phyloP scores from a whole-genome alignment of 2,329 filamentous ascomycete genomes.

The Seiridium unicorne region DNA sequence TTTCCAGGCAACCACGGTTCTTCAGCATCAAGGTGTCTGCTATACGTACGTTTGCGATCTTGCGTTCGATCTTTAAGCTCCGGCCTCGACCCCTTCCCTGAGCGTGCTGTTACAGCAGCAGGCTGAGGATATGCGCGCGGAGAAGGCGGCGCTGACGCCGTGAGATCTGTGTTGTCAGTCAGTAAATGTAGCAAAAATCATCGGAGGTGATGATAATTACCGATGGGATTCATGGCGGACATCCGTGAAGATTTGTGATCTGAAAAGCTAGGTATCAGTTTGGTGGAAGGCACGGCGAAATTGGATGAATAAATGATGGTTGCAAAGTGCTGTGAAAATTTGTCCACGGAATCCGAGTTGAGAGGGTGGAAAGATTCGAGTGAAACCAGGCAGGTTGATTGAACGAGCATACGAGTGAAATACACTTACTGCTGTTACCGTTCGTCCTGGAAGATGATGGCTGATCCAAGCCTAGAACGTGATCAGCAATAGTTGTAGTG shows the following conservation, averaged over 20 bases:
- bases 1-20: constrained; percentile 4
- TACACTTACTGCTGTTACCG: not conserved
- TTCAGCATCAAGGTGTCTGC: constrained; percentile 17
- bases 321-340: too few species aligned
- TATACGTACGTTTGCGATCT: constrained; percentile 24
- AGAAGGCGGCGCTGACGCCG: not conserved
- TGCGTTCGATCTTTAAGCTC: not conserved
- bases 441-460: not conserved
- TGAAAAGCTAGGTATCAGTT: too few species aligned
- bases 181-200: too few species aligned
- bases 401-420: not conserved
- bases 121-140: not conserved
- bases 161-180: not conserved
- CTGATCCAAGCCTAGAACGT: not conserved
- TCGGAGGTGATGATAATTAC: too few species aligned
- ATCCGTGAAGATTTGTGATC: too few species aligned
- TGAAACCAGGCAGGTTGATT: too few species aligned
- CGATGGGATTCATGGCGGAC: too few species aligned
- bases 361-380: too few species aligned
- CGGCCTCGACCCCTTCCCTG: too few species aligned
- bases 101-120: not conserved
- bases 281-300: too few species aligned
- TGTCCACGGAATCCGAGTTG: too few species aligned
- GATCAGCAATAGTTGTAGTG: not conserved
- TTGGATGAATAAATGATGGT: too few species aligned